Base-by-base conservation (phyloP, 2,329 filamentous ascomycete species). In the Penicillium sp. region DNA sequence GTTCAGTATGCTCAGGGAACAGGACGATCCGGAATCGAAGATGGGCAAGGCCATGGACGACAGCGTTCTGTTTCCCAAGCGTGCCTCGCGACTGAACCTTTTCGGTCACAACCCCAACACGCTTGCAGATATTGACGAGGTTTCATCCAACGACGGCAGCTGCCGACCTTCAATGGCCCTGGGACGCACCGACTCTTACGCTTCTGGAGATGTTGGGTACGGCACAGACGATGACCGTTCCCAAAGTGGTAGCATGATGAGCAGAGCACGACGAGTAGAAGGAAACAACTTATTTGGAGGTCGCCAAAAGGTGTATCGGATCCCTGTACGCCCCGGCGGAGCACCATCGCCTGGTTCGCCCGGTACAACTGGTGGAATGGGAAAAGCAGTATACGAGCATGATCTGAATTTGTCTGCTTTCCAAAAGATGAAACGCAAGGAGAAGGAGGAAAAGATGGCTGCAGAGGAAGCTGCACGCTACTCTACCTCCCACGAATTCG, bases 1-100 rank as follows among this genome's bases (percentile, higher is more conserved):
- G 6, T 99, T 99, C 71, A 97, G 93, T 62, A 97, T 97, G 93
- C 78, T 97, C 26, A 82, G 91, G 64, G 93, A 97, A 72, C 93
- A 97, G 70, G 92, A 97, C 69, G 91, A 97, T 65, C 93, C 93
- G 1, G 87, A 79, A 56, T 93, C 91, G 2, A 89, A 91, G 69
- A 82, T 97, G 26, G 93, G 93, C 51, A 97, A 97, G 72, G 93
- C 93, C 13, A 94, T 89, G 71, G 93, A 97, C 68, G 93, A 97
- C 72, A 97, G 92, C 61, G 92, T 97, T 3, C 75, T 97, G 17
- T 89, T 85, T 57, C 89, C 89, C 3, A 92, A 90, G 65, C 84
- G 91, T 47, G 87, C 89, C 58, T 96, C 92, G 0, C 84, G 88
- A 51, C 74, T 95, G 59, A 80, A 84, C 68, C 85, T 95, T 52